Conservation (phyloP, 345 rosid genomes). For the Excoecaria cochinchinensis region DNA sequence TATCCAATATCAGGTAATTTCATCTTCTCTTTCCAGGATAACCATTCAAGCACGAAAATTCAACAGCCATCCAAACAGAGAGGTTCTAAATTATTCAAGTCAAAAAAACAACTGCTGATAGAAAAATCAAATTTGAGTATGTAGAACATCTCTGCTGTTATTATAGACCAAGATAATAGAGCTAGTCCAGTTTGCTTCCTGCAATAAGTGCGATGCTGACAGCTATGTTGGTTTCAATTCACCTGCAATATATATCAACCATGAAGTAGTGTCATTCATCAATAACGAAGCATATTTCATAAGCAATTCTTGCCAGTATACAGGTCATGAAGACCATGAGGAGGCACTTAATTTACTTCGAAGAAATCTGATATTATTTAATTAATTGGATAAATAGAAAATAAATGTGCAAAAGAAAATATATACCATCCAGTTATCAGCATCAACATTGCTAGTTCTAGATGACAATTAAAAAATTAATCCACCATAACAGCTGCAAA, state of each 20-base stretch:
- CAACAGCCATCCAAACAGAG: background rate
- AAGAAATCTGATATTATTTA: background rate
- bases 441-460: background rate
- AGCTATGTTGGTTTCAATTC: background rate
- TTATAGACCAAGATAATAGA: background rate
- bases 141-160: slow-evolving; percentile 13
- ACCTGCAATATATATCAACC: slow-evolving; percentile 5
- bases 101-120: slow-evolving; percentile 3
- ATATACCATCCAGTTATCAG: background rate
- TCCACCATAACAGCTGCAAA: background rate
- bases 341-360: background rate
- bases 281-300: background rate
- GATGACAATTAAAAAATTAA: background rate
- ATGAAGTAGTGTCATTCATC: background rate
- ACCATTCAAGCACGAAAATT: background rate
- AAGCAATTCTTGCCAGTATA: background rate
- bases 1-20: background rate
- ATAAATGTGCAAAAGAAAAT: background rate
- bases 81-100: slow-evolving; percentile 1
- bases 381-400: background rate
- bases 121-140: slow-evolving; percentile 2
- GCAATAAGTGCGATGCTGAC: background rate
- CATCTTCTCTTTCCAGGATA: too few species aligned
- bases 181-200: background rate
- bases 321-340: background rate